Evolutionary conservation across 495 filamentous ascomycete genomes (phyloP), one percentile per base, ranked within the genome.

Genomic region (Penicillium ucsense): DNA sequence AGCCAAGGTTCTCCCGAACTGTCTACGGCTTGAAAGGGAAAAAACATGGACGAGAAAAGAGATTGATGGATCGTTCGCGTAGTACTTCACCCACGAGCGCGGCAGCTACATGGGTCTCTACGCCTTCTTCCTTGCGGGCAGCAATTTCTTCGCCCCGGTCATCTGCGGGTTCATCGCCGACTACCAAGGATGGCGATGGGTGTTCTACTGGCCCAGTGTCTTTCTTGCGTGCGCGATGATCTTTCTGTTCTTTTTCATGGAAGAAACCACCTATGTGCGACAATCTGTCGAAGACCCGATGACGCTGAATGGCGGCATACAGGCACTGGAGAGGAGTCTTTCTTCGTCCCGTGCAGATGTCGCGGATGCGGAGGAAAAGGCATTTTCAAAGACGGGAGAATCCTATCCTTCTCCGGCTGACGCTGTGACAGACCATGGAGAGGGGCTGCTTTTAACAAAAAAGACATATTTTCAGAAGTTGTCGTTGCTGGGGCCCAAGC

Each of bases 161-260:
- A 75, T 86, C 49, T 77, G 75, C 43, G 81, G 82, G 2, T 86
- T 86, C 61, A 84, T 86, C 53, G 75, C 76, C 11, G 72, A 83
- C 49, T 78, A 80, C 9, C 70, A 79, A 45, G 78, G 80, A 31
- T 82, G 78, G 70, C 46, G 65, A 55, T 83, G 80, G 80, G 79
- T 82, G 2, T 75, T 82, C 48, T 84, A 81, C 60, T 81, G 77
- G 73, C 77, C 76, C 32, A 78, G 79, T 6, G 81, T 84, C 31
- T 82, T 84, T 53, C 63, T 68, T 44, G 82, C 56, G 1, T 66
- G 70, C 27, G 71, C 66, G 1, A 73, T 77, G 41, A 56, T 79
- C 4, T 80, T 84, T 50, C 67, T 83, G 0, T 82, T 82, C 64
- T 79, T 83, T 62, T 80, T 82, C 61, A 79, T 82, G 75, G 82